Conservation (phyloP, 257 asterid species). For the Galeopsis tetrahit region DNA sequence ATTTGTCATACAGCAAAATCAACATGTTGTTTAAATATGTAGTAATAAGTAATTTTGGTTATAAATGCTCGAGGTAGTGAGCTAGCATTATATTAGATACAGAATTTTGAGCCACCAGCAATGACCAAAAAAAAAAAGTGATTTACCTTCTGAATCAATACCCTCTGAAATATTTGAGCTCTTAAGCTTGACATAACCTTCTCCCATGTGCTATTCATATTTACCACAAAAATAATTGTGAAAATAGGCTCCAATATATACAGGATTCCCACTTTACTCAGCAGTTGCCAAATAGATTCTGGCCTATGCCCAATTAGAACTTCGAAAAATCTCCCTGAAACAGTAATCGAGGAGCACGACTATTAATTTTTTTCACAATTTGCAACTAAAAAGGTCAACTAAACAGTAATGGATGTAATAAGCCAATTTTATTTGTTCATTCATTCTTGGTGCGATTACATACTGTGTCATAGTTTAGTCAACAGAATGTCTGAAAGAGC, state of each 20-base stretch:
- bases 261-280: slow-evolving; percentile 69
- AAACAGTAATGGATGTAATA: background rate
- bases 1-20: slow-evolving; percentile 4
- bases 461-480: background rate
- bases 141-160: slow-evolving; percentile 91
- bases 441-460: background rate
- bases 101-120: slow-evolving; percentile 1
- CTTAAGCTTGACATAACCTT: slow-evolving; percentile 96
- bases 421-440: slow-evolving; percentile 13
- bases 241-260: slow-evolving; percentile 81
- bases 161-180: slow-evolving; percentile 90
- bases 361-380: background rate
- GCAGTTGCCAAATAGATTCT: slow-evolving; percentile 70
- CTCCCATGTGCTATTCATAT: slow-evolving; percentile 96
- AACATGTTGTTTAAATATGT: background rate
- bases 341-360: slow-evolving; percentile 27
- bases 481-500: slow-evolving; percentile 9
- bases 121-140: background rate
- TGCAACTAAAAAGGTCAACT: background rate
- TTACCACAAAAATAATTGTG: slow-evolving; percentile 73
- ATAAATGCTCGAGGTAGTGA: slow-evolving; percentile 14
- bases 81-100: slow-evolving; percentile 8
- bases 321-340: slow-evolving; percentile 87
- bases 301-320: slow-evolving; percentile 80
- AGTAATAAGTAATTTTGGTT: background rate